Conservation (phyloP, 768 basidiomycete genomes). For the Serendipita sp. region DNA sequence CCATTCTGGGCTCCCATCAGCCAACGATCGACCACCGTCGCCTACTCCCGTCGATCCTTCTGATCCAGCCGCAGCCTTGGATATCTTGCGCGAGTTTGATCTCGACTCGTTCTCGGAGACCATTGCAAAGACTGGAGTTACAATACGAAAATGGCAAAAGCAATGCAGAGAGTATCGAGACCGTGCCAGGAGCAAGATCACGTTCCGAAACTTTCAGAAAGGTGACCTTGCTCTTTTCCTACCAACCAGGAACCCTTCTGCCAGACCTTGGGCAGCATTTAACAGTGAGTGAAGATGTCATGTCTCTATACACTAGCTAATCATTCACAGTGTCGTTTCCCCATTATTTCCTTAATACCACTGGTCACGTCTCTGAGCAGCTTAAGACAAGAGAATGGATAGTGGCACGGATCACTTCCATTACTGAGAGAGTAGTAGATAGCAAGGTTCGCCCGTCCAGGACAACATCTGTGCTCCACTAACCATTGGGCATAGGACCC, state of each 20-base stretch:
- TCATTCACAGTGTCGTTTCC: constrained; percentile 69
- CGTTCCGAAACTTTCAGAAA: constrained; percentile 87
- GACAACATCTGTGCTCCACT: not conserved
- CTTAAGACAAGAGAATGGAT: constrained; percentile 88
- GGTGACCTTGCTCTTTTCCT: constrained; percentile 92
- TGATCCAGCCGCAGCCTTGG: constrained; percentile 52
- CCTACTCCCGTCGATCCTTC: constrained; percentile 65
- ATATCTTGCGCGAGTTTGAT: constrained; percentile 56
- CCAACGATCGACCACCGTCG: constrained; percentile 35
- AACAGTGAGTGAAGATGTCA: constrained; percentile 42
- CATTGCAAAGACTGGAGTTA: constrained; percentile 62
- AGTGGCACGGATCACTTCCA: constrained; percentile 78
- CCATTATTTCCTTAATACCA: constrained; percentile 89
- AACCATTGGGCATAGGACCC: constrained; percentile 38
- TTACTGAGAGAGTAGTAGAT: constrained; percentile 72
- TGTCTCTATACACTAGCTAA: not conserved
- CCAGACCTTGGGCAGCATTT: constrained; percentile 96
- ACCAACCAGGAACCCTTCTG: constrained; percentile 84
- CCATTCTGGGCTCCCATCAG: constrained; percentile 21
- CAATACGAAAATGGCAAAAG: constrained; percentile 92
- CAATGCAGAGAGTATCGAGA: constrained; percentile 93
- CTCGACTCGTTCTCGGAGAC: constrained; percentile 75
- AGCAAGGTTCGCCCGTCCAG: constrained; percentile 36
- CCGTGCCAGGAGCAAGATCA: constrained; percentile 89
- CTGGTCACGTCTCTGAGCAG: constrained; percentile 72